phyloP scores from a whole-genome alignment of 305 asterid species.

The Fraxinus nigra region DNA sequence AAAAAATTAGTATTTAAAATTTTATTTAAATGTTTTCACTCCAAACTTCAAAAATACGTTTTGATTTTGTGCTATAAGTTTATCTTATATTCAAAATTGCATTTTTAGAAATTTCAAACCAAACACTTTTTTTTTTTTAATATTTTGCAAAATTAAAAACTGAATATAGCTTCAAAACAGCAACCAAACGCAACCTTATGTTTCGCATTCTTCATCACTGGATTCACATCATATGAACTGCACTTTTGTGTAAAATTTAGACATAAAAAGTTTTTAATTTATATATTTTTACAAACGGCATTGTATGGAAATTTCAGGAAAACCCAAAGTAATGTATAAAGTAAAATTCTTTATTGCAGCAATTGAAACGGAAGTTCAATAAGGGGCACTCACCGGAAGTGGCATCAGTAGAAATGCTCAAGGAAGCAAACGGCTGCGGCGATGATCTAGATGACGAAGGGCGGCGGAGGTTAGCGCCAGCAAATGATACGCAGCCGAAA shows the following conservation, averaged over 20 bases:
- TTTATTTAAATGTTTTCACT: too few species aligned
- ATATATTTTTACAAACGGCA: neutral
- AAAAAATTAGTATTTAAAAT: too few species aligned
- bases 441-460: neutral
- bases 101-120: too few species aligned
- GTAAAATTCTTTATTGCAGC: neutral
- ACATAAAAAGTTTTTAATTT: neutral
- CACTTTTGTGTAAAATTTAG: neutral
- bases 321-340: neutral
- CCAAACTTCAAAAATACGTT: too few species aligned
- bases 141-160: too few species aligned
- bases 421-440: constrained; percentile 35
- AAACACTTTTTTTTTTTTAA: too few species aligned
- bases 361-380: neutral
- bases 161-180: too few species aligned
- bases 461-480: constrained; percentile 51
- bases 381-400: neutral
- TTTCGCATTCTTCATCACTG: neutral
- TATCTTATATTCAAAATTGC: too few species aligned
- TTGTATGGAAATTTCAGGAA: neutral
- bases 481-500: constrained; percentile 55
- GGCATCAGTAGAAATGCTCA: constrained; percentile 34
- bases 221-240: neutral
- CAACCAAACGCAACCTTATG: neutral
- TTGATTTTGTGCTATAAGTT: too few species aligned